These are phyloP conservation scores for Globisporangium carolinianum DNA, from an alignment of 352 stramenopile species.

Conservation along the genomic window DNA sequence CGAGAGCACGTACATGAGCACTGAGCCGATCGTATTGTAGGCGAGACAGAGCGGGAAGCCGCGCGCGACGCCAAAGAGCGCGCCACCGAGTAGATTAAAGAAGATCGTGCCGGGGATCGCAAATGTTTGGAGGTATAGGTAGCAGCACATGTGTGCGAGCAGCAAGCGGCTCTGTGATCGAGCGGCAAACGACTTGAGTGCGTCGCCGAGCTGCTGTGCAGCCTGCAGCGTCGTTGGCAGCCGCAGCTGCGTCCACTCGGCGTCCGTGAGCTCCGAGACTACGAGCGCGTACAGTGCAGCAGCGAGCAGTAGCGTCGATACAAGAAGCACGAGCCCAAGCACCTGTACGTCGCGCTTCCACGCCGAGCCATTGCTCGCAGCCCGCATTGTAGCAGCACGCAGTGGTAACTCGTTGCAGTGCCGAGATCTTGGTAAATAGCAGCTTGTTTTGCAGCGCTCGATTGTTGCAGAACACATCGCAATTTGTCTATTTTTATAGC, in stretches of 20 bases:
- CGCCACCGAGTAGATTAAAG: conserved; percentile 70
- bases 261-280: conserved; percentile 37
- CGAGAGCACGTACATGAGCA: conserved; percentile 73
- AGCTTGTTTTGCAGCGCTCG: no score
- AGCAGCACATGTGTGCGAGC: conserved; percentile 62
- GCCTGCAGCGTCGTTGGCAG: conserved; percentile 54
- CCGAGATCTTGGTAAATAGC: no score
- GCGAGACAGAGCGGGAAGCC: conserved; percentile 68
- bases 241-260: conserved; percentile 44
- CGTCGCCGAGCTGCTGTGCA: conserved; percentile 59
- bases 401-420: no score
- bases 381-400: background rate
- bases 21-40: conserved; percentile 79
- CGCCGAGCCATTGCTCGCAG: conserved; percentile 5
- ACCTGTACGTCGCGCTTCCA: conserved; percentile 52
- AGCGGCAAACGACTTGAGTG: conserved; percentile 44
- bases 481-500: no score
- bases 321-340: conserved; percentile 34
- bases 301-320: conserved; percentile 24
- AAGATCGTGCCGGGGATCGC: conserved; percentile 77
- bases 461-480: no score
- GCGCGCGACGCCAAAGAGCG: conserved; percentile 57
- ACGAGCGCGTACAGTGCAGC: conserved; percentile 50
- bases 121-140: conserved; percentile 77
- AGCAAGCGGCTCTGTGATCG: conserved; percentile 33